Conservation (phyloP, 2,329 filamentous ascomycete genomes). For the Trichoderma brevicompactum region DNA sequence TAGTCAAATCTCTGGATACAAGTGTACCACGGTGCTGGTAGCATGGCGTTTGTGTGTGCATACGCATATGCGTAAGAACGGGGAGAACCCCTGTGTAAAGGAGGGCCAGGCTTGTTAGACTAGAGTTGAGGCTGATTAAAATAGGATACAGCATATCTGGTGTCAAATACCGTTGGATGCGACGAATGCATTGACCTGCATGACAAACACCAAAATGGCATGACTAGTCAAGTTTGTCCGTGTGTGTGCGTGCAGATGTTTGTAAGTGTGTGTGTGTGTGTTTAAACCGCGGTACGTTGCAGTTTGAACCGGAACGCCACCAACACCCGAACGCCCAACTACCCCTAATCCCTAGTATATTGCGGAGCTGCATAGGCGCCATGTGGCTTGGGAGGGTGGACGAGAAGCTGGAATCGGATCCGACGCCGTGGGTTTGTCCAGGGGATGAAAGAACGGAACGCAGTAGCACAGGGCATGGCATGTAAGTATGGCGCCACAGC, state of each 20-base stretch:
- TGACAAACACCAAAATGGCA: background rate
- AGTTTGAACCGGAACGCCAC: background rate
- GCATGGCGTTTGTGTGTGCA: background rate
- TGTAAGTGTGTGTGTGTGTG: too few species aligned
- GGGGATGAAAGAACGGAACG: background rate
- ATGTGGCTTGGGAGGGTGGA: background rate
- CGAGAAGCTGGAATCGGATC: background rate
- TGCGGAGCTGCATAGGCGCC: background rate
- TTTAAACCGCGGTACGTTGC: background rate
- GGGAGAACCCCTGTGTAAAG: background rate
- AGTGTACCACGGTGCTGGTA: background rate
- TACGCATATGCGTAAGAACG: background rate
- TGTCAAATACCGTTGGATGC: background rate
- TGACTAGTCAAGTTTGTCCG: conserved; percentile 1
- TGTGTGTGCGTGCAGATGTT: background rate
- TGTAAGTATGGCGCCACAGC: conserved; percentile 4
- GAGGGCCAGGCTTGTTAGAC: background rate
- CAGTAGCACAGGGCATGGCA: background rate
- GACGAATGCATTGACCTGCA: background rate
- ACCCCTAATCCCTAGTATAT: background rate
- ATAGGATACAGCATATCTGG: background rate
- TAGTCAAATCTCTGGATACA: background rate
- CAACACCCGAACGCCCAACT: background rate
- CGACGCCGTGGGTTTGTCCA: background rate
- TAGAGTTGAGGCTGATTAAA: background rate